These are phyloP conservation scores for Sporisorium exsertum DNA, from an alignment of 1,284 basidiomycete species.

Conservation along the genomic window DNA sequence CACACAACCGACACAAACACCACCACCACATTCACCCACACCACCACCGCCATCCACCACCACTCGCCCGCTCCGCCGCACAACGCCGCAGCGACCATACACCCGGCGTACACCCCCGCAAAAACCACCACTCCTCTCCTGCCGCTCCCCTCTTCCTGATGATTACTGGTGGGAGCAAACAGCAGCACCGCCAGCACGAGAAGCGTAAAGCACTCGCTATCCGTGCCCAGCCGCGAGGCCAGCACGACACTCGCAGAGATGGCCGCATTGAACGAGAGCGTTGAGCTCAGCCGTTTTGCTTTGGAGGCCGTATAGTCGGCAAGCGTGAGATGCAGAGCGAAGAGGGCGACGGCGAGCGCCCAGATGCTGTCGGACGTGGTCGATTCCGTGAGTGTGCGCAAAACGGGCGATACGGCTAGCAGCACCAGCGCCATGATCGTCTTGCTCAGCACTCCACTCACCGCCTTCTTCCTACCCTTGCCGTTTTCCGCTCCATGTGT, in stretches of 20 bases:
- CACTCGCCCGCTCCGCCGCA: background rate
- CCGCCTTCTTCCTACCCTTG: background rate
- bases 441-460: conserved; percentile 25
- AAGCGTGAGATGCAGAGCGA: conserved; percentile 76
- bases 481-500: background rate
- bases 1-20: conserved; percentile 43
- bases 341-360: conserved; percentile 82
- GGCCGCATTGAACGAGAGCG: conserved; percentile 92
- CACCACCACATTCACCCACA: conserved; percentile 22
- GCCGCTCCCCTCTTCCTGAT: background rate
- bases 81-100: background rate
- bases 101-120: background rate
- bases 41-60: conserved; percentile 11
- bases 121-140: background rate
- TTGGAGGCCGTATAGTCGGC: conserved; percentile 75
- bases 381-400: conserved; percentile 90
- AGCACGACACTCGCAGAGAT: conserved; percentile 93
- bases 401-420: conserved; percentile 87
- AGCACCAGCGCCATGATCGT: conserved; percentile 84
- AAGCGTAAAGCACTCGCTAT: conserved; percentile 88
- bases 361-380: conserved; percentile 97
- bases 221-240: conserved; percentile 85
- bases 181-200: conserved; percentile 79
- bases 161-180: conserved; percentile 51
- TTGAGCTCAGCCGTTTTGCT: conserved; percentile 64